Evolutionary conservation across 495 filamentous ascomycete genomes (phyloP).

Genomic region (Xylaria cubensis): DNA sequence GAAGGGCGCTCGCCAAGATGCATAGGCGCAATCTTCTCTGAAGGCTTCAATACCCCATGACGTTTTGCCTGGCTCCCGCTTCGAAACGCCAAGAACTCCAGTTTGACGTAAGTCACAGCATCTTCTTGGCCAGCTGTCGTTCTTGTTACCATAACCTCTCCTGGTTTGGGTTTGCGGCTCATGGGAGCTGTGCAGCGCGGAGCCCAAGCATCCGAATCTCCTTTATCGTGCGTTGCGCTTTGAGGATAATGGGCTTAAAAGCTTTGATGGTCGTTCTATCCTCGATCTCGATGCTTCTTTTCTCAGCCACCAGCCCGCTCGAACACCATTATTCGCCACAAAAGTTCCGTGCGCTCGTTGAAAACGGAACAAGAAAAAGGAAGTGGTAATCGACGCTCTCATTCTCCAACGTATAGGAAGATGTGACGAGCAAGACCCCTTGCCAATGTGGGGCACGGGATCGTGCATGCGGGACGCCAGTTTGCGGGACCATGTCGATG

Average conservation of each 20-base stretch:
- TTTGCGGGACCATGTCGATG: conserved; percentile 20
- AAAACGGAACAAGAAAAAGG: conserved; percentile 8
- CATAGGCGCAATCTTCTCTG: not conserved
- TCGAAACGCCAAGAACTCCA: conserved; percentile 3
- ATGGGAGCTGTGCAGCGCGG: not conserved
- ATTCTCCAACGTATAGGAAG: not conserved
- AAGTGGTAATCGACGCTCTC: not conserved
- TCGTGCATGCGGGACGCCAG: conserved; percentile 12
- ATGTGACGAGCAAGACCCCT: conserved; percentile 13
- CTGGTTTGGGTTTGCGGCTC: not conserved
- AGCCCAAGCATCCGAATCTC: conserved; percentile 2
- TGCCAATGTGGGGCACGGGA: conserved; percentile 15
- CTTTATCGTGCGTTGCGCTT: not conserved
- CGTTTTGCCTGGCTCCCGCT: not conserved
- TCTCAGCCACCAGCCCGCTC: not conserved
- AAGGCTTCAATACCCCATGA: not conserved
- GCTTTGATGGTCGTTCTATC: not conserved
- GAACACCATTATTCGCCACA: not conserved
- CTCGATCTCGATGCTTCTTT: conserved; percentile 1
- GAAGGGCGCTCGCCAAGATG: not conserved
- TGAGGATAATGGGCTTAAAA: not conserved
- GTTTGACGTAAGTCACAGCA: conserved; percentile 5
- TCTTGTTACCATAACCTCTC: not conserved
- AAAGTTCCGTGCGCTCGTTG: conserved; percentile 9
- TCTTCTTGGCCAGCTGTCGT: conserved; percentile 2